A percentile compares a stretch with the other conserved stretches of the same genome.
Evolutionary conservation across 225 moss, liverwort and hornwort genomes (phyloP).

Genomic region (Polytrichum commune): DNA sequence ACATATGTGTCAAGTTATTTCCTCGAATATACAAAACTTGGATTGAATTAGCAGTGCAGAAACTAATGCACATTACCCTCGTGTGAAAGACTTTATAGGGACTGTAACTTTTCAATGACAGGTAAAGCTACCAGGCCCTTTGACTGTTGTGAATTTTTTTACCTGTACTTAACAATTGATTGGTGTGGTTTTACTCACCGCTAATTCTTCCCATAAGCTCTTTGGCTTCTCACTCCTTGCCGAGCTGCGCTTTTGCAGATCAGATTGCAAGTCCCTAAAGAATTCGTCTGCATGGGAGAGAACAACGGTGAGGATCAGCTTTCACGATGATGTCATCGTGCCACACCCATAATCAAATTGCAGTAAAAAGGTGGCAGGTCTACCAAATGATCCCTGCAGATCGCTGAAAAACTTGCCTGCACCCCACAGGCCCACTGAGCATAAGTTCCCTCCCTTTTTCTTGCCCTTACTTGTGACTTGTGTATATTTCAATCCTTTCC

Average conservation of each 20-base stretch:
- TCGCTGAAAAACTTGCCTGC: constrained; percentile 98
- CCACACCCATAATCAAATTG: constrained; percentile 18
- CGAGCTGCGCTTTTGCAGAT: constrained; percentile 48
- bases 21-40: too few species aligned
- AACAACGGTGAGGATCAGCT: constrained; percentile 32
- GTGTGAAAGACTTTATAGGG: too few species aligned
- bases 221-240: constrained; percentile 55
- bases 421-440: constrained; percentile 44
- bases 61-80: too few species aligned
- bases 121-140: too few species aligned
- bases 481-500: not conserved
- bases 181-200: constrained; percentile 39
- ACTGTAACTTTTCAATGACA: too few species aligned
- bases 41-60: too few species aligned
- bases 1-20: too few species aligned
- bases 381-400: constrained; percentile 90
- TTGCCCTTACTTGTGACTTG: not conserved
- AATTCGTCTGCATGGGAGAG: constrained; percentile 75
- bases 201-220: constrained; percentile 97
- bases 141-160: too few species aligned
- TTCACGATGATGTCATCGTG: constrained; percentile 13
- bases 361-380: constrained; percentile 56
- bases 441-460: constrained; percentile 23
- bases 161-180: too few species aligned
- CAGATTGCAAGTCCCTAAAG: constrained; percentile 80